Conservation (phyloP, 176 grass and related monocot genomes). For the Luzula sylvatica region DNA sequence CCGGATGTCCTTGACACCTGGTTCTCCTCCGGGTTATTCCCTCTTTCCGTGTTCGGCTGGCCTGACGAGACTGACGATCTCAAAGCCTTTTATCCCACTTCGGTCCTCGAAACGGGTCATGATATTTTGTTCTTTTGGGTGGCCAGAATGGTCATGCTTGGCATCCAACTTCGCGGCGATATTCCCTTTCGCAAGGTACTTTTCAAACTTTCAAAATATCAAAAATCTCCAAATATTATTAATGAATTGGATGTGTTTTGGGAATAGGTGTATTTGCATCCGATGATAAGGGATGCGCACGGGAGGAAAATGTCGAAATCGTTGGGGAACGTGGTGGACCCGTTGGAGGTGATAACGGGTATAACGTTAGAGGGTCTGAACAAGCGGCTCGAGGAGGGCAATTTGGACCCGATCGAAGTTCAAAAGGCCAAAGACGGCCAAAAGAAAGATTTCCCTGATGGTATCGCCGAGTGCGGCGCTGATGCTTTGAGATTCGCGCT, state of each 20-base stretch:
- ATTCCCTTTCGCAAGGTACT: slow-evolving; percentile 90
- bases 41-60: slow-evolving; percentile 78
- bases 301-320: slow-evolving; percentile 86
- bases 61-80: slow-evolving; percentile 63
- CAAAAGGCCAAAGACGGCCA: slow-evolving; percentile 50
- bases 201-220: too few species aligned
- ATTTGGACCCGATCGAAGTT: slow-evolving; percentile 73
- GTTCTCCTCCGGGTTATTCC: slow-evolving; percentile 90
- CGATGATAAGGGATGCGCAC: slow-evolving; percentile 82
- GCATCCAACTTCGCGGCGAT: slow-evolving; percentile 73
- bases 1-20: slow-evolving; percentile 93
- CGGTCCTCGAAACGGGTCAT: slow-evolving; percentile 80
- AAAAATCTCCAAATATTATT: too few species aligned
- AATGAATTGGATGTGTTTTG: too few species aligned
- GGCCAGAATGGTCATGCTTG: slow-evolving; percentile 91
- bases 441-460: slow-evolving; percentile 73
- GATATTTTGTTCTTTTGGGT: slow-evolving; percentile 96
- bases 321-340: slow-evolving; percentile 73
- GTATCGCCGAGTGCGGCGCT: slow-evolving; percentile 86
- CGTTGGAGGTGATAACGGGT: slow-evolving; percentile 84
- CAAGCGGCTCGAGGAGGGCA: slow-evolving; percentile 68
- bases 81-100: slow-evolving; percentile 73
- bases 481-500: slow-evolving; percentile 85
- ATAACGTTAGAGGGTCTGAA: slow-evolving; percentile 53
- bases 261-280: slow-evolving; percentile 96